Evolutionary conservation across 2,329 filamentous ascomycete species (phyloP), one percentile per base, ranked within the genome.

Genomic region (Malbranchea zuffiana): DNA sequence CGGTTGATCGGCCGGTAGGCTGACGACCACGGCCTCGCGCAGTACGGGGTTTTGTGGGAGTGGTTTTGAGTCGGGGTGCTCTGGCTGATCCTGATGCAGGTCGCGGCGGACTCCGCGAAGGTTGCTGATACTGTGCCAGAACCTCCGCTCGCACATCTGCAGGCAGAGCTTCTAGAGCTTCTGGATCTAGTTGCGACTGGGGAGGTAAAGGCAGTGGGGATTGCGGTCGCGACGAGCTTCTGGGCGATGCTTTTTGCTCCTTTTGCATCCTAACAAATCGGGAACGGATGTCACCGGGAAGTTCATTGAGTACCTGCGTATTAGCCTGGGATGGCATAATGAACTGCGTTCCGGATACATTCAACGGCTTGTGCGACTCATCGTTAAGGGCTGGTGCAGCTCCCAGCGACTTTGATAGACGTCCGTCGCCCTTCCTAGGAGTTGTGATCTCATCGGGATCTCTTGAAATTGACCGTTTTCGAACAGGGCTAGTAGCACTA

Each of bases 261-360:
- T 55, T 60, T 40, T 62, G 66, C 50, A 80, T 78, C 6, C 71
- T 71, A 43, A 82, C 68, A 6, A 96, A 69, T 51, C 75, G 83
- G 20, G 75, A 77, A 42, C 84, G 74, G 44, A 96, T 94, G 53
- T 93, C 84, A 20, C 68, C 69, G 0, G 88, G 88, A 3, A 98
- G 68, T 50, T 92, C 86, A 1, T 81, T 81, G 3, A 96, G 61
- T 0, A 94, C 80, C n/a, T 71, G 67, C 0, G 80, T 78, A 53
- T 98, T 90, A 2, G 82, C 72, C 47, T 94, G 83, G 0, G 60
- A 59, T 12, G 90, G 90, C 48, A 98, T 68, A 31, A 96, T 75
- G 51, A 98, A 98, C 51, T 98, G 90, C 0, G 88, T 94, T 2
- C 88, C 85, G 3, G 76, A 68, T 3, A 84, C 72, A 50, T 95